Evolutionary conservation across 2,329 filamentous ascomycete genomes (phyloP).

Genomic region (Chaetoscypha palmicola): DNA sequence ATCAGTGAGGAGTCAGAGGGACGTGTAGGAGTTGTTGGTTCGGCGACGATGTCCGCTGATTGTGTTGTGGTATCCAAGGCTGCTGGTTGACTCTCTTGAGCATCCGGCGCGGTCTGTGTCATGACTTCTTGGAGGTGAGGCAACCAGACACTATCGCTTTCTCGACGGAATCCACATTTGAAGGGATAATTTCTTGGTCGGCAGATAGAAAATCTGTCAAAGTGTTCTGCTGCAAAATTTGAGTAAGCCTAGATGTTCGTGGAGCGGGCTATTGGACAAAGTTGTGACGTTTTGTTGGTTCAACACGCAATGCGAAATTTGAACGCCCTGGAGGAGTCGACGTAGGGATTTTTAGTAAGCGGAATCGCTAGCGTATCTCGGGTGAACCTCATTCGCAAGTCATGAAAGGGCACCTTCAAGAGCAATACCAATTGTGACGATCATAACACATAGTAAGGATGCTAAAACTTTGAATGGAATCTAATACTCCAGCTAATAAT

Average conservation of each 20-base stretch:
- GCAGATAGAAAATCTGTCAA: conserved; percentile 40
- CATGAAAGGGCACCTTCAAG: neutral
- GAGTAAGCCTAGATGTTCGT: conserved; percentile 47
- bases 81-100: conserved; percentile 26
- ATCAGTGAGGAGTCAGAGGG: conserved; percentile 21
- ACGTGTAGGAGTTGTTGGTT: conserved; percentile 14
- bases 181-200: conserved; percentile 47
- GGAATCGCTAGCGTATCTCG: neutral
- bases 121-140: conserved; percentile 27
- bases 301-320: conserved; percentile 40
- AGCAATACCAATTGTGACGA: neutral
- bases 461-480: too few relatives aligned
- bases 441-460: too few relatives aligned
- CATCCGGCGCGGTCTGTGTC: conserved; percentile 32
- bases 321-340: conserved; percentile 1
- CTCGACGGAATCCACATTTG: conserved; percentile 54
- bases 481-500: conserved; percentile 4
- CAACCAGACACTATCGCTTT: conserved; percentile 39
- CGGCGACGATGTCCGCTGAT: conserved; percentile 1
- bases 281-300: conserved; percentile 35
- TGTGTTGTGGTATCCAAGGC: conserved; percentile 21
- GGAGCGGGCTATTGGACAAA: conserved; percentile 31
- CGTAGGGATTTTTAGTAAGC: conserved; percentile 4
- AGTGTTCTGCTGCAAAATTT: conserved; percentile 43
- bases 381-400: conserved; percentile 1